Base-by-base conservation (phyloP, 2,329 filamentous ascomycete genomes). In the Diplodia corticola region DNA sequence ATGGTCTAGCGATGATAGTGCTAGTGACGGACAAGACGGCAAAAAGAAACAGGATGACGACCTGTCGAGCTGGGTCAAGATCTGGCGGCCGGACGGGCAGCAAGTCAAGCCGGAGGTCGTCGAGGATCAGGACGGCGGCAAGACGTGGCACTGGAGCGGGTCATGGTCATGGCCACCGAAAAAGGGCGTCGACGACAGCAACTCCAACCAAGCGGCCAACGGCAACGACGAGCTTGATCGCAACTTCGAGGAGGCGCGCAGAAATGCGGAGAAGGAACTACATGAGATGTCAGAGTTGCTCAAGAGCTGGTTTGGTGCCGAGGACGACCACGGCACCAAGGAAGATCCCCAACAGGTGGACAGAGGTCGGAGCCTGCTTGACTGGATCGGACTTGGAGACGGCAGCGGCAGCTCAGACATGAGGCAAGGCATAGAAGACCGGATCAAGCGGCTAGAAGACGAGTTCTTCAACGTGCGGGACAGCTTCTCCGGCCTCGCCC, bases 101-200 rank as follows among this genome's bases (percentile, higher is more conserved):
- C 30, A 67, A 53, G 57, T 55, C 22, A 64, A 67, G 40, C 65
- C 65, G n/a, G 46, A 64, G 51, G 65, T 64, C 5, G 17, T n/a
- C 26, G 65, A 63, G 37, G 60, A 57, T 15, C 22, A 64, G 35
- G 22, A 67, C 22, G 65, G 65, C 28, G 53, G 24, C 40, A 67
- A 67, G 65, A 64, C 50, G 5, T 63, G 44, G 13, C 35, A 64
- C 20, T 67, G 65, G 65, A 55, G 35, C 22, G 26, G 33, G 5
- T 63, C 50, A 4, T 67, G 65, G 65, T 40, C 51, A 24, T 64
- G 65, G 65, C 65, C 65, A 17, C 59, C 65, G 1, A 67, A 64
- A 26, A 30, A 59, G 9, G 40, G 20, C 10, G 7, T 10, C 17
- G 17, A 44, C n/a, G 7, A 44, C 6, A 6, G 17, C 17, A 20